Evolutionary conservation across 331 rosid genomes (phyloP).

Genomic region (Malus hybrid): DNA sequence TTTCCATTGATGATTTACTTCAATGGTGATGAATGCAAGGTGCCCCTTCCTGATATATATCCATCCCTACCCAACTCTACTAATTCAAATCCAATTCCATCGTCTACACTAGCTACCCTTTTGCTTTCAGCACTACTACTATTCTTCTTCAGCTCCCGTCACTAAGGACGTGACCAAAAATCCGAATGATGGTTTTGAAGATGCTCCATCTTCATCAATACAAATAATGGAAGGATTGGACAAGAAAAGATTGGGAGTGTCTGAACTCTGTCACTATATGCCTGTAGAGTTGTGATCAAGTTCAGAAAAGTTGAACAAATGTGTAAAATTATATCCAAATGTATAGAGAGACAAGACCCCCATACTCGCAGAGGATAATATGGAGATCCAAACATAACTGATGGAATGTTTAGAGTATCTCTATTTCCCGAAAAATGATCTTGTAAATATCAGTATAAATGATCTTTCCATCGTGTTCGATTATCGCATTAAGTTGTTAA

Average conservation of each 20-base stretch:
- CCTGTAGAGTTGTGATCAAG: background rate
- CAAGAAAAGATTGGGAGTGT: background rate
- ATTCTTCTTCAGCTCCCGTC: background rate
- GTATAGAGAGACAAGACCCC: background rate
- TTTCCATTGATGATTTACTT: conserved; percentile 19
- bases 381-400: background rate
- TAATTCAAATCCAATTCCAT: background rate
- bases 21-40: conserved; percentile 21
- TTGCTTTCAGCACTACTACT: background rate
- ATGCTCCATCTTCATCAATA: background rate
- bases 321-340: background rate
- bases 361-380: background rate
- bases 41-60: conserved; percentile 21
- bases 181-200: background rate
- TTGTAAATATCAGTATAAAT: too few relatives aligned
- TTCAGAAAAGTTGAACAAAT: background rate
- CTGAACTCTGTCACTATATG: background rate
- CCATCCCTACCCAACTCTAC: conserved; percentile 19
- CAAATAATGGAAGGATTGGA: background rate
- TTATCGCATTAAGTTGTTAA: too few relatives aligned
- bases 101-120: background rate
- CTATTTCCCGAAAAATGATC: too few relatives aligned
- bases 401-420: too few relatives aligned
- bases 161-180: background rate
- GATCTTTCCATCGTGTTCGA: too few relatives aligned